A percentile compares a stretch with the other conserved stretches of the same genome.
Conservation (phyloP, 306 rosid species). For the Gastrolobium villosum region DNA sequence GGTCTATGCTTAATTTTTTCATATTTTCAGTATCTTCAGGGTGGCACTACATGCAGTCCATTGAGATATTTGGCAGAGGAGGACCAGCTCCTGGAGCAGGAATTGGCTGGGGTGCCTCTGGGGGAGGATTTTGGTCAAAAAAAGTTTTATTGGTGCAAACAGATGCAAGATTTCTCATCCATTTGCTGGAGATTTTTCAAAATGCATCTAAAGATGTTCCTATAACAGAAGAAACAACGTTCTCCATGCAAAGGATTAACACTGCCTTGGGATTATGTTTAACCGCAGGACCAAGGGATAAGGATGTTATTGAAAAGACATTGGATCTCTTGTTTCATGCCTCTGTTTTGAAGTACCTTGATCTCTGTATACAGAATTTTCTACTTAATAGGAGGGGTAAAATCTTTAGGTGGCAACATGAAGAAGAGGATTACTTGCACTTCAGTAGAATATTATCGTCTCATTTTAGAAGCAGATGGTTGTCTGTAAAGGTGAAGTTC, state of each 20-base stretch:
- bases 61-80: conserved; percentile 90
- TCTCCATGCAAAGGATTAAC: conserved; percentile 59
- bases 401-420: conserved; percentile 67
- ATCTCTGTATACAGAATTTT: conserved; percentile 62
- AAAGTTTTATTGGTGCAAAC: conserved; percentile 69
- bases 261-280: conserved; percentile 67
- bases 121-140: conserved; percentile 93
- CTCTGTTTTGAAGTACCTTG: conserved; percentile 72
- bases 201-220: conserved; percentile 40
- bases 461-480: conserved; percentile 88
- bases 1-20: conserved; percentile 63
- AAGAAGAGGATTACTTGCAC: conserved; percentile 73
- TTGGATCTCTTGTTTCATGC: conserved; percentile 63
- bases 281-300: conserved; percentile 83
- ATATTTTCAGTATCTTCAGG: conserved; percentile 65
- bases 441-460: conserved; percentile 71
- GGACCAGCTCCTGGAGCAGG: conserved; percentile 98
- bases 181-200: conserved; percentile 64
- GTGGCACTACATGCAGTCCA: conserved; percentile 65
- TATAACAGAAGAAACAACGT: conserved; percentile 59
- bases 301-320: conserved; percentile 59
- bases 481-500: conserved; percentile 71
- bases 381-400: conserved; percentile 55
- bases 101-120: conserved; percentile 92
- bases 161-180: conserved; percentile 66